Evolutionary conservation across 192 early-diverging fungal species (phyloP), one percentile per base, ranked within the genome.

Genomic region (Coemansia nantahalensis): DNA sequence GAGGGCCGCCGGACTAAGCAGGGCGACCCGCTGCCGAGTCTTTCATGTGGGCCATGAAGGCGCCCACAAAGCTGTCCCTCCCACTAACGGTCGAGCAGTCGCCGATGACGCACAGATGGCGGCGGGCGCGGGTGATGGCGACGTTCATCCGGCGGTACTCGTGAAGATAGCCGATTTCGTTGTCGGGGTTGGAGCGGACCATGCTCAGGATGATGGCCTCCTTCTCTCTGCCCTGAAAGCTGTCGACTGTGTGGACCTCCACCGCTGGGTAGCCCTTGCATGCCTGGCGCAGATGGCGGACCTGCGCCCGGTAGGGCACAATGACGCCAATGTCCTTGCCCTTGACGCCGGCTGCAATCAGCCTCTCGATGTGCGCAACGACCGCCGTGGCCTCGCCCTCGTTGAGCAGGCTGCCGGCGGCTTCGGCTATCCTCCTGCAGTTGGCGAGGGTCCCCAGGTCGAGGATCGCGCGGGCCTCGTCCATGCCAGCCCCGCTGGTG

Each of bases 181-280:
- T 75, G 12, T 80, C 60, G 18, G 68, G 77, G 58, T 93, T 94
- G 19, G 85, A 84, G 17, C 92, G 69, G 9, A 94, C 90, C 4
- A 91, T 61, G 4, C 82, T 79, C n/a, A 94, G 31, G n/a, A 94
- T 71, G 26, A 92, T 77, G 0, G 87, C 88, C 50, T 93, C 85
- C 55, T 90, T 90, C 56, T 93, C 92, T 17, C 87, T 79, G 5
- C 92, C 90, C 50, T 93, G 90, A 45, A 91, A 89, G 2, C 89
- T 88, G 56, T 93, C 90, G 11, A 91, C 86, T n/a, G 84, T 80
- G 0, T 84, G 86, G n/a, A 91, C 81, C 56, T 89, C 87, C 40
- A 90, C 63, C 10, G 45, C 65, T 1, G 80, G 82, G 48, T 75
- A 83, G 31, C 43, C 54, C 32, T 77, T 77, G 37, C 66, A 65